A percentile compares a stretch with the other conserved stretches of the same genome.
Evolutionary conservation across 2,329 filamentous ascomycete species (phyloP).

Genomic region (Ceratocystis diversiconidia): DNA sequence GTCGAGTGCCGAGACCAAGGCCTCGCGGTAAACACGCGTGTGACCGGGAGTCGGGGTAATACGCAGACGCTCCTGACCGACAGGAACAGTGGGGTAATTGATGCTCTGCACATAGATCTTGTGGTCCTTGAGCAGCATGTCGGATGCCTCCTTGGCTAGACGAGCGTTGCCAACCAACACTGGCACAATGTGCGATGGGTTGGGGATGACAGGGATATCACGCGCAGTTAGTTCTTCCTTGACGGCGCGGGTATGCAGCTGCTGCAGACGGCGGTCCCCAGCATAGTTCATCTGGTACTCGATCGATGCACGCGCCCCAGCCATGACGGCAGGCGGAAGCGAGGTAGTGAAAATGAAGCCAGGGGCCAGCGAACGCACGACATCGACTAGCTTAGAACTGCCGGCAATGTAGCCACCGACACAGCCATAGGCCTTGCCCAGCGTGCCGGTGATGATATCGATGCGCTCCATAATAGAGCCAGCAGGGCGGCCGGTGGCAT

Average conservation of each 20-base stretch:
- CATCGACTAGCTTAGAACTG: constrained; percentile 72
- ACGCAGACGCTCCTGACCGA: constrained; percentile 91
- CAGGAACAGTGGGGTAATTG: constrained; percentile 96
- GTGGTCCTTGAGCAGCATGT: constrained; percentile 79
- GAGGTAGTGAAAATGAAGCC: constrained; percentile 99
- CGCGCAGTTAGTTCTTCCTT: constrained; percentile 66
- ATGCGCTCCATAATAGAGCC: constrained; percentile 91
- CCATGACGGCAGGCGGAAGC: constrained; percentile 91
- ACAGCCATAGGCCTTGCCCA: constrained; percentile 95
- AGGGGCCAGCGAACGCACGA: constrained; percentile 83
- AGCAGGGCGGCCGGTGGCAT: constrained; percentile 55
- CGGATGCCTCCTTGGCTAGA: constrained; percentile 79
- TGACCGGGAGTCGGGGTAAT: constrained; percentile 95
- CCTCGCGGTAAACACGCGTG: constrained; percentile 66
- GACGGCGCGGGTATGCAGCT: constrained; percentile 88
- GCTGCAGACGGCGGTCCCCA: constrained; percentile 80
- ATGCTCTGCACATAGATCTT: constrained; percentile 96
- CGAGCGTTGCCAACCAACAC: constrained; percentile 89
- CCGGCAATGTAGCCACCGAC: constrained; percentile 97
- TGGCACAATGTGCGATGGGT: constrained; percentile 91
- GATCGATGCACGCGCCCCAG: constrained; percentile 78
- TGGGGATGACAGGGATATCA: constrained; percentile 93
- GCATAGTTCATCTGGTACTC: constrained; percentile 81
- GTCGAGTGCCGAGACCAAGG: constrained; percentile 66
- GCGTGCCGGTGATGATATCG: constrained; percentile 93